Evolutionary conservation across 768 basidiomycete genomes (phyloP).

Genomic region (Russula sp.): DNA sequence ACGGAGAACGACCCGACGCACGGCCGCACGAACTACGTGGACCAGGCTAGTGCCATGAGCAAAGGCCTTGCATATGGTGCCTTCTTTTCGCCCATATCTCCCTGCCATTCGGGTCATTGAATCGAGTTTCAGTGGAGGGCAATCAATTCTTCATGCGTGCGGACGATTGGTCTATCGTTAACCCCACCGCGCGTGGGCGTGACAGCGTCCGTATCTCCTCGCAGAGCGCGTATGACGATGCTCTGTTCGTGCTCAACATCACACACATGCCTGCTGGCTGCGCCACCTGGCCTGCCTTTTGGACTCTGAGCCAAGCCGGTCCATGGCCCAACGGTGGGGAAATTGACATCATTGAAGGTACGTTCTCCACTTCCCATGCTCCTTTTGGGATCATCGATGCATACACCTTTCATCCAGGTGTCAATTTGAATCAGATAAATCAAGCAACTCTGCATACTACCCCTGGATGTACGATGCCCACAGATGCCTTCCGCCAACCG

Average conservation of each 20-base stretch:
- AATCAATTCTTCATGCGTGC: slow-evolving; percentile 53
- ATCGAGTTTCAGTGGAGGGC: slow-evolving; percentile 30
- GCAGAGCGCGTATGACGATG: slow-evolving; percentile 39
- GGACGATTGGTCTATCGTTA: slow-evolving; percentile 38
- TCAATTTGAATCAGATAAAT: slow-evolving; percentile 43
- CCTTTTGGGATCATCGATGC: not conserved
- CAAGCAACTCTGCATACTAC: slow-evolving; percentile 51
- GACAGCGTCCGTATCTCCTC: slow-evolving; percentile 53
- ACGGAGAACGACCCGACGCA: slow-evolving; percentile 55
- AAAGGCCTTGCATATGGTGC: slow-evolving; percentile 45
- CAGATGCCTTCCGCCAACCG: slow-evolving; percentile 18
- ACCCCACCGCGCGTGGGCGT: slow-evolving; percentile 40
- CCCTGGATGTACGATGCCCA: slow-evolving; percentile 42
- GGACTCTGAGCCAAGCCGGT: slow-evolving; percentile 45
- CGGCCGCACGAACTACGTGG: slow-evolving; percentile 57
- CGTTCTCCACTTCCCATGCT: not conserved
- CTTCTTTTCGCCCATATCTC: slow-evolving; percentile 11
- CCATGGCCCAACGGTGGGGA: slow-evolving; percentile 61
- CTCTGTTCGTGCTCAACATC: slow-evolving; percentile 46
- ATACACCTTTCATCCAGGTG: slow-evolving; percentile 31
- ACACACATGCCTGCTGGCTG: slow-evolving; percentile 58
- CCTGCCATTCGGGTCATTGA: not conserved
- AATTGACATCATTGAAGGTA: slow-evolving; percentile 57
- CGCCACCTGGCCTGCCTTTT: slow-evolving; percentile 59
- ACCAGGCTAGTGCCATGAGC: slow-evolving; percentile 36